These are phyloP conservation scores for Bacidia gigantensis DNA, from an alignment of 495 filamentous ascomycete genomes.

Conservation along the genomic window DNA sequence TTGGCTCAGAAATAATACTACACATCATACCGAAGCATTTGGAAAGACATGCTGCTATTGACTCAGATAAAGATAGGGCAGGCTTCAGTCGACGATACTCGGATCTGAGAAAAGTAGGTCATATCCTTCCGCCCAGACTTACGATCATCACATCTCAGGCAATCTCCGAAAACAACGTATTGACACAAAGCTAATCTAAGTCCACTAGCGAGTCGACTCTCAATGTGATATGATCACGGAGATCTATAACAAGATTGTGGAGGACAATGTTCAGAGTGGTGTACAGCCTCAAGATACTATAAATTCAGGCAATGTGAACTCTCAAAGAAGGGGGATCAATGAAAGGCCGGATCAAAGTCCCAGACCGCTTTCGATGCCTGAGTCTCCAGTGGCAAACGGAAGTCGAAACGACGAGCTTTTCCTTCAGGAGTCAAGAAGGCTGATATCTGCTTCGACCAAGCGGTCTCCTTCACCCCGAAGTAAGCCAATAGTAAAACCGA, in stretches of 20 bases:
- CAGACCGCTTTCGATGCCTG: constrained; percentile 21
- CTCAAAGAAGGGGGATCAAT: background rate
- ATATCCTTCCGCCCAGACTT: background rate
- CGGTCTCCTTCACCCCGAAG: constrained; percentile 12
- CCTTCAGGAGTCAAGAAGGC: background rate
- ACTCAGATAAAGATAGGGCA: constrained; percentile 4
- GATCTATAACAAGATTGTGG: constrained; percentile 54
- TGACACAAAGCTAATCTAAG: too few relatives aligned
- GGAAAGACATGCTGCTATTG: constrained; percentile 36
- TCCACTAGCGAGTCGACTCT: constrained; percentile 24
- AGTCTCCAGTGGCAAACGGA: constrained; percentile 10
- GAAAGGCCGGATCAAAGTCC: background rate
- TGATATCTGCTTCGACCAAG: background rate
- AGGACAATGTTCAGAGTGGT: constrained; percentile 47
- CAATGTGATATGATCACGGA: constrained; percentile 35
- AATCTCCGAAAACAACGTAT: too few relatives aligned
- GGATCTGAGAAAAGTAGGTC: constrained; percentile 15
- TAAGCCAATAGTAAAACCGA: constrained; percentile 46
- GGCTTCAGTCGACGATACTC: constrained; percentile 12
- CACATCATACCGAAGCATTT: constrained; percentile 55
- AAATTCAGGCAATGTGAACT: background rate
- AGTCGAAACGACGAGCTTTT: constrained; percentile 9
- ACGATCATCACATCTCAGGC: background rate
- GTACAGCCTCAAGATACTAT: constrained; percentile 15
- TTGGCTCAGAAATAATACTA: constrained; percentile 60